A percentile compares a stretch with the other conserved stretches of the same genome.
phyloP scores from a whole-genome alignment of 139 green algal genomes.

The Deuterostichococcus epilithicus region DNA sequence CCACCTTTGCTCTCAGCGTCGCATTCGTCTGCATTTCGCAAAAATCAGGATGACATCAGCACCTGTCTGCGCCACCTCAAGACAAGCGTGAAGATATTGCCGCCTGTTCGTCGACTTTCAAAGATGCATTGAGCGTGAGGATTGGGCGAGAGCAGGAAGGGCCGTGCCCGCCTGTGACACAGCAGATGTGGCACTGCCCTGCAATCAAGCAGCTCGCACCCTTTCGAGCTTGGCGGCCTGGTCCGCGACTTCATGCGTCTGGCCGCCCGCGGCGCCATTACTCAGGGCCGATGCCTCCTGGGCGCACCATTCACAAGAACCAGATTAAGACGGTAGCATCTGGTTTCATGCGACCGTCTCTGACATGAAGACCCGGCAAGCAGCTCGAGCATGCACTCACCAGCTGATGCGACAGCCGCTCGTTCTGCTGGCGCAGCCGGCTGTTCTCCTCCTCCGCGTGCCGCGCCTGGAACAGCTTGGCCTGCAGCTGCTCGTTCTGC shows the following conservation, averaged over 20 bases:
- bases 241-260: neutral
- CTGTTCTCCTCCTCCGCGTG: neutral
- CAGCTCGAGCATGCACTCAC: too few relatives aligned
- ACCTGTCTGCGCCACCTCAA: neutral
- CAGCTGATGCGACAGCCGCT: neutral
- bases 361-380: too few relatives aligned
- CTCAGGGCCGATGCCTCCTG: too few relatives aligned
- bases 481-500: slow-evolving; percentile 1
- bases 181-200: neutral
- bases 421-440: neutral
- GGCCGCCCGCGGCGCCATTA: neutral
- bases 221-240: neutral
- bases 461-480: neutral
- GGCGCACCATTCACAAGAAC: too few relatives aligned
- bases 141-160: too few relatives aligned
- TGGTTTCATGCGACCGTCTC: too few relatives aligned
- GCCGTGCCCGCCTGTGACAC: too few relatives aligned
- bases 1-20: neutral
- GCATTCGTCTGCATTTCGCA: neutral
- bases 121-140: too few relatives aligned
- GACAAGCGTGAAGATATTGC: too few relatives aligned
- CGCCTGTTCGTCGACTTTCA: too few relatives aligned
- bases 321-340: too few relatives aligned
- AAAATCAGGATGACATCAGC: neutral
- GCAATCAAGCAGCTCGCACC: neutral